Conservation (phyloP, 2,329 filamentous ascomycete genomes). For the Didymella arachidicola region DNA sequence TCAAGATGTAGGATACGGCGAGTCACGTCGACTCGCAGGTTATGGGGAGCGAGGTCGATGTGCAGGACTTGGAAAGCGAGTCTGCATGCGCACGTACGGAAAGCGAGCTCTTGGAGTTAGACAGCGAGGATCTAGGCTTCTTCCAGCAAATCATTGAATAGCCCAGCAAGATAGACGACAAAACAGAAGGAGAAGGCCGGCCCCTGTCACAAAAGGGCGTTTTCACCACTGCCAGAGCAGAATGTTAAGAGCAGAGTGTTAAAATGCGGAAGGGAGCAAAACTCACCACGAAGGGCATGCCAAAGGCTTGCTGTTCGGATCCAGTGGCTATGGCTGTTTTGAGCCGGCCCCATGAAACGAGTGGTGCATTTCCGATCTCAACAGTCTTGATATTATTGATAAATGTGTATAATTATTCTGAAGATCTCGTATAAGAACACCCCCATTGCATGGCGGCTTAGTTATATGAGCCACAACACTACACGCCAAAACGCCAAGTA, state of each 20-base stretch:
- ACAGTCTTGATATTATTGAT: background rate
- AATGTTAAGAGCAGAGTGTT: background rate
- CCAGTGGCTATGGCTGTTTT: background rate
- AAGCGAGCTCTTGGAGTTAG: background rate
- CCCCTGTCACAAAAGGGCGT: background rate
- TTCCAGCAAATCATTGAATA: background rate
- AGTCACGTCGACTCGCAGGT: too few relatives aligned
- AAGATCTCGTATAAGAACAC: background rate
- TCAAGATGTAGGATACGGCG: background rate
- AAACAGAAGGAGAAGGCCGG: background rate
- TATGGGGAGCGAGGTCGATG: background rate
- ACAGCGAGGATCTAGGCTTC: background rate
- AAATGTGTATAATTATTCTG: background rate
- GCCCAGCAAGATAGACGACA: background rate
- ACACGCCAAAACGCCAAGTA: slow-evolving; percentile 27
- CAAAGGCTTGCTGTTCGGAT: background rate
- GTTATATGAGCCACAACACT: background rate
- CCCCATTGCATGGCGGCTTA: background rate
- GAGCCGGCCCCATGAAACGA: background rate
- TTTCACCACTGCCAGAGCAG: background rate
- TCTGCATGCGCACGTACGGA: background rate
- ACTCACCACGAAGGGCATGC: background rate
- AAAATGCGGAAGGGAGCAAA: background rate
- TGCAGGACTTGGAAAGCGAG: background rate
- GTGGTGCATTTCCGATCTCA: too few relatives aligned